Evolutionary conservation across 352 stramenopile genomes (phyloP).

Genomic region (Thalassiosira exigua): DNA sequence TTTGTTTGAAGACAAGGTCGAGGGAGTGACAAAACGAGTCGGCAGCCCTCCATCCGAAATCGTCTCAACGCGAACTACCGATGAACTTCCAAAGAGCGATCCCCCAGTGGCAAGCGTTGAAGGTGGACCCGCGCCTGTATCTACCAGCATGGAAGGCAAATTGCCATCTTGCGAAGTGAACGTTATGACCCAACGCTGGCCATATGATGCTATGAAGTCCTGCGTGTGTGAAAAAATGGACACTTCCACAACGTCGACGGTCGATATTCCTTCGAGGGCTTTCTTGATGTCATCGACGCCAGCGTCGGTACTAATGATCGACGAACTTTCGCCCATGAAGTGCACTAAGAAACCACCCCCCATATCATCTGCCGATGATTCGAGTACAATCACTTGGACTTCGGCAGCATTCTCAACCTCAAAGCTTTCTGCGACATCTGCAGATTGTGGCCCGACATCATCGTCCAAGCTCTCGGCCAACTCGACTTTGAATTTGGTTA

Average conservation of each 20-base stretch:
- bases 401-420: conserved; percentile 61
- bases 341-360: conserved; percentile 76
- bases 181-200: conserved; percentile 75
- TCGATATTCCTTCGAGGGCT: conserved; percentile 80
- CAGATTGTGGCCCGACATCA: conserved; percentile 24
- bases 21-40: conserved; percentile 56
- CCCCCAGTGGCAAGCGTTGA: conserved; percentile 63
- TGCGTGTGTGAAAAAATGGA: conserved; percentile 44
- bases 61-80: conserved; percentile 58
- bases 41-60: conserved; percentile 52
- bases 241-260: conserved; percentile 72
- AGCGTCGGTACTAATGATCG: conserved; percentile 63
- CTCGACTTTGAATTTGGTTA: conserved; percentile 90
- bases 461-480: conserved; percentile 63
- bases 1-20: conserved; percentile 74
- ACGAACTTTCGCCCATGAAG: conserved; percentile 74
- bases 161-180: conserved; percentile 70
- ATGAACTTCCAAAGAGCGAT: conserved; percentile 53
- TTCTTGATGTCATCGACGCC: conserved; percentile 59
- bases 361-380: conserved; percentile 74
- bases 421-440: conserved; percentile 68
- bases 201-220: conserved; percentile 39
- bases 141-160: conserved; percentile 73
- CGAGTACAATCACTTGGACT: conserved; percentile 82
- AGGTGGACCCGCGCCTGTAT: conserved; percentile 52